These are phyloP conservation scores for Solanum peruvianum DNA, from an alignment of 257 asterid genomes.

Conservation along the genomic window DNA sequence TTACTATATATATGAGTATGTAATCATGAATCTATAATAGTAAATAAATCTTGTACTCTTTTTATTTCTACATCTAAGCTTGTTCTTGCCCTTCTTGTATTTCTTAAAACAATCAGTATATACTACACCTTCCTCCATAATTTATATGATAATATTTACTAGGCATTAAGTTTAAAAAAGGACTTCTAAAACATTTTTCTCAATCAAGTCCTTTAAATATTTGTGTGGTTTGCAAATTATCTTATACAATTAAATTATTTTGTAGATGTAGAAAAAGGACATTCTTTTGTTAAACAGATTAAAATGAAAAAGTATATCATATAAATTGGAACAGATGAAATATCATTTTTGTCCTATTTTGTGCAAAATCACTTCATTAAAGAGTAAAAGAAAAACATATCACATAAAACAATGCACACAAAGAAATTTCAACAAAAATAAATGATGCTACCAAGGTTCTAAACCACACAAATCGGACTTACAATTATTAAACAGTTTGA, in stretches of 20 bases:
- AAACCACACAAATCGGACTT: neutral
- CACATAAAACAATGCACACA: no score
- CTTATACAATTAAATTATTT: neutral
- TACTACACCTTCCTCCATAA: neutral
- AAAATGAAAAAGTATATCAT: neutral
- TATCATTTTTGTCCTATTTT: neutral
- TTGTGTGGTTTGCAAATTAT: neutral
- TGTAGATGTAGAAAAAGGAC: neutral
- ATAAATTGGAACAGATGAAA: neutral
- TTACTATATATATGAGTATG: no score
- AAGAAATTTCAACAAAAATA: neutral
- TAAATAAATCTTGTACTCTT: neutral
- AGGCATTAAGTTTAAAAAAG: no score
- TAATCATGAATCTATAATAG: no score
- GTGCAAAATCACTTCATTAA: neutral
- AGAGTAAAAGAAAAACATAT: neutral
- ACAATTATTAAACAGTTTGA: no score
- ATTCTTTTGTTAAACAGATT: neutral
- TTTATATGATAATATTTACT: no score
- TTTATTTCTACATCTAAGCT: neutral
- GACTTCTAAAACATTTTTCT: no score
- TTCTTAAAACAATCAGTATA: neutral
- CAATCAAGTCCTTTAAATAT: no score
- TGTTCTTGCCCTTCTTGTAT: neutral
- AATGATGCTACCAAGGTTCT: neutral